Evolutionary conservation across 805 yeast species (phyloP), one percentile per base, ranked within the genome.

Genomic region (Candida railenensis): DNA sequence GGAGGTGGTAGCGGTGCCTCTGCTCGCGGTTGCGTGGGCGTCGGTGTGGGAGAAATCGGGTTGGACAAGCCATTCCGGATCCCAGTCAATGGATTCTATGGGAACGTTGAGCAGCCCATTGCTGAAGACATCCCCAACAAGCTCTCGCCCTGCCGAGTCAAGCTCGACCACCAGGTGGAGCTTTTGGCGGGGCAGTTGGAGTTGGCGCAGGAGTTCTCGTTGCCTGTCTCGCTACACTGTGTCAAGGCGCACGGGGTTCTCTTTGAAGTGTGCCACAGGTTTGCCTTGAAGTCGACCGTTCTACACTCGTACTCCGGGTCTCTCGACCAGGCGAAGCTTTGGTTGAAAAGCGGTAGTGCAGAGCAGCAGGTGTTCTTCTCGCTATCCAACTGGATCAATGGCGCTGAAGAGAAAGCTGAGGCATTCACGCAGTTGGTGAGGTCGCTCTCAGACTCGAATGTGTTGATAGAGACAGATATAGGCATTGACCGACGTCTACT

Each of bases 271-370:
- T 66, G 81, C 3, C 34, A 44, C 2, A 37, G 52, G 20, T 58
- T 55, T 15, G 52, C 54, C 1, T 59, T 62, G 9, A 62, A 76
- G 2, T 60, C 69, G 2, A 63, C 90, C 1, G 80, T 88, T 34
- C 71, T 94, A 20, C 98, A 92, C 59, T 89, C 97, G 0, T 94
- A 82, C 62, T 81, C 89, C 5, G 98, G 98, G 0, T 84, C 96
- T 1, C 51, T 73, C 0, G 96, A 89, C 37, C 89, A 83, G 48
- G 78, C 85, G 14, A 59, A 68, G 45, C 44, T 69, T 37, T 78
- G 85, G 74, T 57, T 77, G 41, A 66, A 65, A 49, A 39, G 59
- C 38, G 22, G 21, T 4, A 16, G 12, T 4, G 52, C 65, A 47
- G 52, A 51, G 49, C 50, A 28, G 4, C 48, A 49, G 11, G 63